A percentile compares a stretch with the other conserved stretches of the same genome.
Conservation (phyloP, 768 basidiomycete genomes). For the Suillus ampliporus region DNA sequence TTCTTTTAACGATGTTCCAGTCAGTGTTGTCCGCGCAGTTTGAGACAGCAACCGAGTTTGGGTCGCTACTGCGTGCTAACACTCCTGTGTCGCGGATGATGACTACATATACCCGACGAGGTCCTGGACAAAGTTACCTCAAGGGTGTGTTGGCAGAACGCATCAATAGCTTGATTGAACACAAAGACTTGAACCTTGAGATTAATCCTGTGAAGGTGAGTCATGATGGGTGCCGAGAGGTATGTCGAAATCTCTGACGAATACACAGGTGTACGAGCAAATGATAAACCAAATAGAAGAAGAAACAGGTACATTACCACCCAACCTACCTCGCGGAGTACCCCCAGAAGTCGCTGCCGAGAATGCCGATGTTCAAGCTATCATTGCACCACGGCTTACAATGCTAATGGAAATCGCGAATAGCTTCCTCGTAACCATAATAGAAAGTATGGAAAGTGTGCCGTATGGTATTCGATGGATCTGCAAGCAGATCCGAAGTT, state of each 20-base stretch:
- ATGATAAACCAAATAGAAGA: slow-evolving; percentile 99
- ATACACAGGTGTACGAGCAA: slow-evolving; percentile 93
- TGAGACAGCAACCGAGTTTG: slow-evolving; percentile 98
- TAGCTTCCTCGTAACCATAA: slow-evolving; percentile 95
- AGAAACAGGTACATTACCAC: slow-evolving; percentile 90
- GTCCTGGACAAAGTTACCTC: slow-evolving; percentile 97
- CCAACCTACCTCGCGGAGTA: slow-evolving; percentile 91
- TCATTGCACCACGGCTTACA: slow-evolving; percentile 94
- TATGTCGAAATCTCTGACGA: background rate
- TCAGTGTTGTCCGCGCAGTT: slow-evolving; percentile 98
- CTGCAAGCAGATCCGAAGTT: slow-evolving; percentile 97
- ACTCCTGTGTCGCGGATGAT: slow-evolving; percentile 99
- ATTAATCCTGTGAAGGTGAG: slow-evolving; percentile 97
- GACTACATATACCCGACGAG: slow-evolving; percentile 99
- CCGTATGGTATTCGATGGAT: slow-evolving; percentile 99
- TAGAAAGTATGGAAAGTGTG: slow-evolving; percentile 97
- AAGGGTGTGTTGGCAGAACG: slow-evolving; percentile 97
- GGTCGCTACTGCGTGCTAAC: slow-evolving; percentile 97
- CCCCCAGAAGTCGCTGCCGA: slow-evolving; percentile 93
- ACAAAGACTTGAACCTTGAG: slow-evolving; percentile 98
- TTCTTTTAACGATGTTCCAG: slow-evolving; percentile 99
- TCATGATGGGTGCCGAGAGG: background rate
- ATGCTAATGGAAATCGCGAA: slow-evolving; percentile 99
- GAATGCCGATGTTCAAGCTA: slow-evolving; percentile 95
- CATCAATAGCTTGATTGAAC: slow-evolving; percentile 98